Base-by-base conservation (phyloP, 352 stramenopile species). In the Elongisporangium undulatum region DNA sequence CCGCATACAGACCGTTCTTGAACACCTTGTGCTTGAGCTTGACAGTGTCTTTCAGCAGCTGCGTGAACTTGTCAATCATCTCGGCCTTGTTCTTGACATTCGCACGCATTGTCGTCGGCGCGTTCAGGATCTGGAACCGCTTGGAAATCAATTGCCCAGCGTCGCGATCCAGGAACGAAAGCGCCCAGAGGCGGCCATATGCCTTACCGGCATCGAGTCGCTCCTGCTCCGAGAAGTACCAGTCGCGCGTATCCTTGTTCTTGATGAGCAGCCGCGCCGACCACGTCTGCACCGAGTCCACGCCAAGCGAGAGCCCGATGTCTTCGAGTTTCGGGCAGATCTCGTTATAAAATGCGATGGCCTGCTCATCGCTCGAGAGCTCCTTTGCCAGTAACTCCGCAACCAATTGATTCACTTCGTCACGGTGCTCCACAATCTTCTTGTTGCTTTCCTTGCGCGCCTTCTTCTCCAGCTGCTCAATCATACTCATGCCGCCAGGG, bases 1-100 rank as follows among this genome's bases (percentile, higher is more conserved):
- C 57, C 1, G 66, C 52, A 53, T 87, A 95, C 6, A 77, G 75
- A 4, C 66, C 65, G 58, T 82, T 92, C 66, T 92, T 92, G 67
- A 94, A 95, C 52, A 95, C 75, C 67, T 95, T 95, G 73, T 94
- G 87, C 61, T 92, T 92, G 24, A 94, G 72, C 59, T 94, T 93
- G 38, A 95, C 87, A 0, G 79, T 75, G 45, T 95, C 85, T 41
- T 95, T 95, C n/a, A 95, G 56, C 23, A 95, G 58, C 26, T 90
- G 79, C 17, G 82, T 92, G 57, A 94, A 95, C 63, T 88, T 90
- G 70, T 92, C 82, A 23, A 95, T 90, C 53, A 94, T 58, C 62
- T 93, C 85, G 0, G 72, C 72, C 65, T 95, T 95, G 57, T 85
- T 88, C 58, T 93, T 95, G 1, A 75, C 72, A 21, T 63, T 77